Evolutionary conservation across 768 basidiomycete genomes (phyloP).

Genomic region (Russula vinacea): DNA sequence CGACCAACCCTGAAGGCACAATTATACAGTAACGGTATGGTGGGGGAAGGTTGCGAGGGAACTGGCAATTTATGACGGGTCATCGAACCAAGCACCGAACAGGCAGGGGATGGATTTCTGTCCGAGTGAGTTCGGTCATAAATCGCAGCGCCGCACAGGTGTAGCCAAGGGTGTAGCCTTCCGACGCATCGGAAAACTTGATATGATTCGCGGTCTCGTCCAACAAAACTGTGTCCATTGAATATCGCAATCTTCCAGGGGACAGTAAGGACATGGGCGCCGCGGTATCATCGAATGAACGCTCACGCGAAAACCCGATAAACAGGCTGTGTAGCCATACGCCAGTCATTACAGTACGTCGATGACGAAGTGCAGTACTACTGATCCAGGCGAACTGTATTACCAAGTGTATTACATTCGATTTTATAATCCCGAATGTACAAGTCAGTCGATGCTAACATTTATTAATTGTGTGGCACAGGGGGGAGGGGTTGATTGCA

Average conservation of each 20-base stretch:
- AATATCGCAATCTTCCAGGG: not conserved
- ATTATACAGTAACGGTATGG: constrained; percentile 2
- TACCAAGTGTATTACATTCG: too few relatives aligned
- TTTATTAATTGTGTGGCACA: not conserved
- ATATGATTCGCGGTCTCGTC: not conserved
- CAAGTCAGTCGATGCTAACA: too few relatives aligned
- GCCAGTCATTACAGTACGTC: too few relatives aligned
- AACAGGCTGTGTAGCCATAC: not conserved
- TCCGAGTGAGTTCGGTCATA: not conserved
- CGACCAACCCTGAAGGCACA: constrained; percentile 8
- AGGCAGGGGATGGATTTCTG: not conserved
- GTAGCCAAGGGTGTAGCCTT: not conserved
- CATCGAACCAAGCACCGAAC: not conserved
- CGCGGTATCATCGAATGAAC: not conserved
- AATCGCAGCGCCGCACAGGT: not conserved
- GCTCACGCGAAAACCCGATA: not conserved
- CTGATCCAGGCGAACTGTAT: too few relatives aligned
- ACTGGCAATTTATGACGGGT: not conserved
- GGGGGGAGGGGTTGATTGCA: too few relatives aligned
- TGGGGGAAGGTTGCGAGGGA: constrained; percentile 5
- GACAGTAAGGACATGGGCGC: not conserved
- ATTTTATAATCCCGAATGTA: too few relatives aligned
- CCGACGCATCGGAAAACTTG: not conserved
- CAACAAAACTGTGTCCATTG: not conserved
- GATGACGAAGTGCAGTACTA: too few relatives aligned